Evolutionary conservation across 768 basidiomycete genomes (phyloP).

Genomic region (Psilocybe subaeruginosa): DNA sequence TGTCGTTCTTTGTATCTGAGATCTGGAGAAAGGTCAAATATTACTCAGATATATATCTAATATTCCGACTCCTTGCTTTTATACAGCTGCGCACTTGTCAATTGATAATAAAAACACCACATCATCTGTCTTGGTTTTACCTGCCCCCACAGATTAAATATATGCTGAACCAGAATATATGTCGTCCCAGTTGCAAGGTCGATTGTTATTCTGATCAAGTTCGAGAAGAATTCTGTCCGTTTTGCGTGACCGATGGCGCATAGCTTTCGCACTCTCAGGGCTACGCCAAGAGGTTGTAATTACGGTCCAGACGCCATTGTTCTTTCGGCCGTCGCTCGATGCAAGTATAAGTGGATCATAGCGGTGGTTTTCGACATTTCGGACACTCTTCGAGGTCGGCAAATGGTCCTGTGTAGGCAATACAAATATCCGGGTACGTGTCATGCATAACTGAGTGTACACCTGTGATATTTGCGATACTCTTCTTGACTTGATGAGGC

Average conservation of each 20-base stretch:
- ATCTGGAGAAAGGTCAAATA: slow-evolving; percentile 29
- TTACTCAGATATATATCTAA: slow-evolving; percentile 46
- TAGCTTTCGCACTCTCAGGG: slow-evolving; percentile 20
- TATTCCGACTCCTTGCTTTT: slow-evolving; percentile 41
- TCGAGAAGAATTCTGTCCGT: slow-evolving; percentile 17
- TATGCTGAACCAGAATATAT: slow-evolving; percentile 27
- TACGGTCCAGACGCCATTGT: slow-evolving; percentile 47
- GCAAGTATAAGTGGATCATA: background rate
- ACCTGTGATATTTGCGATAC: slow-evolving; percentile 32
- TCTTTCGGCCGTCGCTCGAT: slow-evolving; percentile 11
- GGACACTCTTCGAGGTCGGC: slow-evolving; percentile 22
- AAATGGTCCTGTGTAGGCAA: slow-evolving; percentile 32
- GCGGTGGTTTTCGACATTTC: slow-evolving; percentile 20
- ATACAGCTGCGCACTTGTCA: slow-evolving; percentile 43
- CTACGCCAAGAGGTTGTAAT: slow-evolving; percentile 36
- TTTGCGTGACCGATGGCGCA: slow-evolving; percentile 29
- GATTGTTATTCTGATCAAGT: background rate
- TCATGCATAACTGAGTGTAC: slow-evolving; percentile 35
- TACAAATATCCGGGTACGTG: slow-evolving; percentile 44
- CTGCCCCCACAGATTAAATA: slow-evolving; percentile 17
- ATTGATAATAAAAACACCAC: slow-evolving; percentile 34
- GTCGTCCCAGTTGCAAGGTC: slow-evolving; percentile 20
- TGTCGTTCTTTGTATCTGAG: slow-evolving; percentile 32
- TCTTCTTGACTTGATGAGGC: slow-evolving; percentile 20
- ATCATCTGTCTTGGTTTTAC: slow-evolving; percentile 28